These are phyloP conservation scores for Psidium friedrichsthalianum DNA, from an alignment of 345 rosid genomes.

Conservation along the genomic window DNA sequence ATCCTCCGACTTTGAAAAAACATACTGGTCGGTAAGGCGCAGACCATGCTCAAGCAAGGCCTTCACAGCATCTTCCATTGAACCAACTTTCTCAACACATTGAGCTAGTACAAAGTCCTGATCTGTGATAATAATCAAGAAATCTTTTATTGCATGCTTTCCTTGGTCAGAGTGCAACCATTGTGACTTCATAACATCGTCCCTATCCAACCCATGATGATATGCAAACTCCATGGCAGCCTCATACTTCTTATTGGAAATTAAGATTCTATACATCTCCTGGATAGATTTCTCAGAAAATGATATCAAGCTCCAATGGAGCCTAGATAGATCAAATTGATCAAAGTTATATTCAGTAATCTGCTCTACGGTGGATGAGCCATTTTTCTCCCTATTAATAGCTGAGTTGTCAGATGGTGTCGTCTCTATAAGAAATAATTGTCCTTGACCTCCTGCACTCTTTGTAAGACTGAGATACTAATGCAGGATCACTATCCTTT, in stretches of 20 bases:
- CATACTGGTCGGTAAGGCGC: conserved; percentile 36
- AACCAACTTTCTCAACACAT: conserved; percentile 67
- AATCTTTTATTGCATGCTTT: conserved; percentile 39
- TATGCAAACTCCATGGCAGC: conserved; percentile 75
- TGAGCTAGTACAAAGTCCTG: conserved; percentile 59
- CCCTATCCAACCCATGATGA: conserved; percentile 67
- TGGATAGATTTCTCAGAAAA: conserved; percentile 65
- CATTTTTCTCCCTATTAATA: conserved; percentile 21
- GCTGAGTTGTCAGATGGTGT: conserved; percentile 16
- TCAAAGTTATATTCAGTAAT: conserved; percentile 16
- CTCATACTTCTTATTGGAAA: conserved; percentile 43
- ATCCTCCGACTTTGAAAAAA: conserved; percentile 43
- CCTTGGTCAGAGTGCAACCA: conserved; percentile 72
- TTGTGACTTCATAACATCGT: conserved; percentile 67
- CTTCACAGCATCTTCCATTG: conserved; percentile 73
- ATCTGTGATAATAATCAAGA: conserved; percentile 63
- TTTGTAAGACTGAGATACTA: conserved; percentile 61
- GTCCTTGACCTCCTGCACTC: conserved; percentile 40
- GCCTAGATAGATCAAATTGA: conserved; percentile 21
- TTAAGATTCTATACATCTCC: conserved; percentile 72
- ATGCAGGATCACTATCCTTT: conserved; percentile 37
- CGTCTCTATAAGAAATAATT: conserved; percentile 57
- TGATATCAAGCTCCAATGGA: conserved; percentile 66
- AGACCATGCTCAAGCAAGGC: conserved; percentile 69
- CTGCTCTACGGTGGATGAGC: conserved; percentile 12